Conservation (phyloP, 768 basidiomycete genomes). For the Chalciporus sphaerocephalus region DNA sequence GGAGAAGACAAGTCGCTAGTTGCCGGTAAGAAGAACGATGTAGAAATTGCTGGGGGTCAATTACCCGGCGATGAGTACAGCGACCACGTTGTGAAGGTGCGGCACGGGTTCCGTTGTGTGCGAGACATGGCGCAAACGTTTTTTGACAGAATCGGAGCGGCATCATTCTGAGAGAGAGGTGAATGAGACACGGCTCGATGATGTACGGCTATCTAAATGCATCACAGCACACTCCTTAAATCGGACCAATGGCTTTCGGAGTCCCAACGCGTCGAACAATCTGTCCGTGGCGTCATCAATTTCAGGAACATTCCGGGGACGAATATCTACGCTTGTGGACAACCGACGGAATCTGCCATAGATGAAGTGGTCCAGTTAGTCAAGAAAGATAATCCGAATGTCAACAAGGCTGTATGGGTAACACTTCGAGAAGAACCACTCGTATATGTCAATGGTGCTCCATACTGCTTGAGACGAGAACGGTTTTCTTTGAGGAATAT, state of each 20-base stretch:
- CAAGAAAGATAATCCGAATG: constrained; percentile 53
- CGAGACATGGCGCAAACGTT: neutral
- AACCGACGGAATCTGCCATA: constrained; percentile 84
- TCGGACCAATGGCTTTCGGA: constrained; percentile 88
- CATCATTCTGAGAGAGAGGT: constrained; percentile 90
- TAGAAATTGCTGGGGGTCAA: constrained; percentile 74
- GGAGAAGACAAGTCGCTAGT: constrained; percentile 52
- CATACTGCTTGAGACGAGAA: constrained; percentile 86
- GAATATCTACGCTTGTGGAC: constrained; percentile 87
- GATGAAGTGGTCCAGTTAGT: constrained; percentile 70
- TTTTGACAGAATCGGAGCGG: constrained; percentile 79
- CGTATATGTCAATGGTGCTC: constrained; percentile 87
- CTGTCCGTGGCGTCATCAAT: constrained; percentile 90
- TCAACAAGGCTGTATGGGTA: constrained; percentile 78
- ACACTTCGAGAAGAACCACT: constrained; percentile 91
- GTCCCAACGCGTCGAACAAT: constrained; percentile 58
- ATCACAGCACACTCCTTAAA: constrained; percentile 73
- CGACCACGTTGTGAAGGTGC: constrained; percentile 84
- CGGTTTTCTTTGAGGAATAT: constrained; percentile 87
- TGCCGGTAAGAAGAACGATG: constrained; percentile 68
- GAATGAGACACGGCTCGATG: constrained; percentile 21
- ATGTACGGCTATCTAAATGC: neutral
- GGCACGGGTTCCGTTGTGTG: constrained; percentile 8
- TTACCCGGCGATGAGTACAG: constrained; percentile 95
- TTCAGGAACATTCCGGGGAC: constrained; percentile 81